Evolutionary conservation across 2,329 filamentous ascomycete species (phyloP).

Genomic region (Pseudofabraea citricarpa): DNA sequence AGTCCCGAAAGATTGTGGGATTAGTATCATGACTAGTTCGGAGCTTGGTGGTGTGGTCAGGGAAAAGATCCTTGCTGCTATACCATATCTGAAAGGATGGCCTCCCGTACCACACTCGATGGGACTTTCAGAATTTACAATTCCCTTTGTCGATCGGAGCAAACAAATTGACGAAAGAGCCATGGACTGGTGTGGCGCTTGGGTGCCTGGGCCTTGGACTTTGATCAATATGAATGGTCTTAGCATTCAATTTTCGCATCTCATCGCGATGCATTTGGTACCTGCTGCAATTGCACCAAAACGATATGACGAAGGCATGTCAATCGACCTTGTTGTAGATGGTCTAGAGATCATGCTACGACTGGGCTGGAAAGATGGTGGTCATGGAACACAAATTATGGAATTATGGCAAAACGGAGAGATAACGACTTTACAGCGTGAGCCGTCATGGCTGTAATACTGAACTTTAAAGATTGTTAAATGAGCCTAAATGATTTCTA

Average conservation of each 20-base stretch:
- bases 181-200: background rate
- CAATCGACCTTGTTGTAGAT: constrained; percentile 9
- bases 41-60: background rate
- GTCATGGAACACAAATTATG: background rate
- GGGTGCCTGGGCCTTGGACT: background rate
- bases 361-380: constrained; percentile 9
- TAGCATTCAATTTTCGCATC: background rate
- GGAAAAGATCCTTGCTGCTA: constrained; percentile 4
- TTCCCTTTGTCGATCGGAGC: background rate
- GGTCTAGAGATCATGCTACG: constrained; percentile 10
- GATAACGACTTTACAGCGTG: background rate
- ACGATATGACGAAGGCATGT: constrained; percentile 4
- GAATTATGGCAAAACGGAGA: background rate
- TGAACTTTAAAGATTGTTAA: too few species aligned
- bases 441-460: too few species aligned
- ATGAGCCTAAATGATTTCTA: too few species aligned
- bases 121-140: background rate
- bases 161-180: background rate
- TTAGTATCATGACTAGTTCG: constrained; percentile 10
- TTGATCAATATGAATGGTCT: background rate
- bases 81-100: constrained; percentile 1
- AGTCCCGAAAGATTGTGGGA: constrained; percentile 3
- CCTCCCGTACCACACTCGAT: background rate
- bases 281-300: constrained; percentile 5
- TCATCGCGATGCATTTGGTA: background rate